Evolutionary conservation across 371 early-diverging fungal genomes (phyloP), one percentile per base, ranked within the genome.

Genomic region (Mortierella sp.): DNA sequence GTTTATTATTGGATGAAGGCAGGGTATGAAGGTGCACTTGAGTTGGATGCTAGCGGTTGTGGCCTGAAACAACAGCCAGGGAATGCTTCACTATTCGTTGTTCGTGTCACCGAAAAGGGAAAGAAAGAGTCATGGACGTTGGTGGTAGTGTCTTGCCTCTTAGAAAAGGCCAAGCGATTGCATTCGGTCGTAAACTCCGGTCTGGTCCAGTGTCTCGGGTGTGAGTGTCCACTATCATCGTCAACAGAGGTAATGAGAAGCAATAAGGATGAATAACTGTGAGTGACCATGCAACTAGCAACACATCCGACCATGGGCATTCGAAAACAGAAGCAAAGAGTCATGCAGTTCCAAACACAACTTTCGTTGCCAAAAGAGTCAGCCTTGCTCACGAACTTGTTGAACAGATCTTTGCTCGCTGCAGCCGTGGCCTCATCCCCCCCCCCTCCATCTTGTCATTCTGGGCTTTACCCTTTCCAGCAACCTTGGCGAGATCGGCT

Each of bases 341-440:
- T 46, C 14, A 71, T 55, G n/a, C 1, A 24, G 9, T 9, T 64
- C 6, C 43, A 24, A 57, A 24, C 40, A 26, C 11, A 50, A 77
- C 77, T 75, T 80, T 80, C 84, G 48, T 78, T 73, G 43, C 76
- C 74, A 67, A 84, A 75, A 14, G 72, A 31, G 2, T 80, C 80
- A 31, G 76, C 78, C 53, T 84, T 80, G 75, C 74, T 51, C 28
- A 84, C 69, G 72, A 75, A 77, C 40, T 72, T 67, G 64, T 78
- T 84, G 71, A 84, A 84, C 64, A 77, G 44, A 21, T 69, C 61
- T 73, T 61, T 74, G 43, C 59, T n/a, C 34, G 70, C 72, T 4
- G 48, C 50, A 13, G 37, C 53, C 5, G 31, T n/a, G 24, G 57
- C 71, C 51, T 72, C 64, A 1, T 64, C 46, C 24, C 55, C n/a